phyloP scores from a whole-genome alignment of 257 asterid species.

The Solanum medicagineum region DNA sequence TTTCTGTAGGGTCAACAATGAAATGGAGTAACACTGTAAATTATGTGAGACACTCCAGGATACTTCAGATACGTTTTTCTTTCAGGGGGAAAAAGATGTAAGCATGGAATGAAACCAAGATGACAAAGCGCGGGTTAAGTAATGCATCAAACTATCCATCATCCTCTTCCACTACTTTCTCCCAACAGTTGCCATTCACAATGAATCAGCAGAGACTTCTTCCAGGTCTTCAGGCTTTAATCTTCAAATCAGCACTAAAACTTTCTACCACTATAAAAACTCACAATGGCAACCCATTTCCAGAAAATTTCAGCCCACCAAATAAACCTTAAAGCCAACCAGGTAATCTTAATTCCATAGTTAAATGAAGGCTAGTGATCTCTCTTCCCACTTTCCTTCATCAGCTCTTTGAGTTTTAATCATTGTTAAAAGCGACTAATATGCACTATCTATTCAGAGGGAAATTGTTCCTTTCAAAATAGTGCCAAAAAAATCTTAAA shows the following conservation, averaged over 20 bases:
- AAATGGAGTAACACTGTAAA: neutral
- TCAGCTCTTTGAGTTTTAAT: neutral
- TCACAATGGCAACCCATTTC: neutral
- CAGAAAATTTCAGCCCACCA: neutral
- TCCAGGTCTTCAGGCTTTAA: neutral
- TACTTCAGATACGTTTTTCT: neutral
- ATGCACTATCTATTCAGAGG: neutral
- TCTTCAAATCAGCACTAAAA: neutral
- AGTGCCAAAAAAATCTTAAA: neutral
- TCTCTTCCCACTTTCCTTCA: neutral
- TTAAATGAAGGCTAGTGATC: neutral
- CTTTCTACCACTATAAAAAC: neutral
- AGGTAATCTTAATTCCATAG: neutral
- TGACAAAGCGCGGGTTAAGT: neutral
- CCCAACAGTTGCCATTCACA: neutral
- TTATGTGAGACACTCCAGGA: neutral
- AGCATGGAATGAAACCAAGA: neutral
- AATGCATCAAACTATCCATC: neutral
- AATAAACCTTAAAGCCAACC: neutral
- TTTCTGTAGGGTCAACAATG: neutral
- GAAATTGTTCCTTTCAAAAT: neutral
- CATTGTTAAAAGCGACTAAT: neutral
- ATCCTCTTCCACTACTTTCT: neutral
- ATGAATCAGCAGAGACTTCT: neutral
- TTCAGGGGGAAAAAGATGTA: neutral